Evolutionary conservation across 257 asterid species (phyloP).

Genomic region (Plantago ovata): DNA sequence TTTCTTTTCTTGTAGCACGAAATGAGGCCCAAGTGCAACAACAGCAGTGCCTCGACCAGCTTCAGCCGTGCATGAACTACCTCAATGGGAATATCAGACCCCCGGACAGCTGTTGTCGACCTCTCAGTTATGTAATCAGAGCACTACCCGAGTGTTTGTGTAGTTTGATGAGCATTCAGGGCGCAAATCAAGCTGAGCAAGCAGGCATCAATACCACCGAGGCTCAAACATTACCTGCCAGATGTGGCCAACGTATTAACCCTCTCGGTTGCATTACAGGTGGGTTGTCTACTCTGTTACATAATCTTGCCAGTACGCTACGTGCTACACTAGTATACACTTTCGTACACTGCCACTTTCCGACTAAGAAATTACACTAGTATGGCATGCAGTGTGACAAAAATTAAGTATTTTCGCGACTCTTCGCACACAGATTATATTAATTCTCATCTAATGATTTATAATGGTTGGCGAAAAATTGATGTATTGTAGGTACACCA

Average conservation of each 20-base stretch:
- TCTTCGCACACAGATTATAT: too few relatives aligned
- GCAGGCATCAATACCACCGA: constrained; percentile 58
- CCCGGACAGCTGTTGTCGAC: constrained; percentile 65
- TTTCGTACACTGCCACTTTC: too few relatives aligned
- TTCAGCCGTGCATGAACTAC: constrained; percentile 62
- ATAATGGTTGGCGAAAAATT: neutral
- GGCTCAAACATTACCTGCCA: constrained; percentile 71
- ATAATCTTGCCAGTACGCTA: too few relatives aligned
- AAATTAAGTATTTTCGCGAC: too few relatives aligned
- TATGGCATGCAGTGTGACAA: neutral
- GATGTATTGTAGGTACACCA: constrained; percentile 30
- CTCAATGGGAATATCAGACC: constrained; percentile 48
- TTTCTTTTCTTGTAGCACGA: constrained; percentile 24
- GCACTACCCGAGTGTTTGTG: constrained; percentile 79
- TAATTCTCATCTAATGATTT: neutral
- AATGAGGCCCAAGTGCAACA: constrained; percentile 35
- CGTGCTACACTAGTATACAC: too few relatives aligned
- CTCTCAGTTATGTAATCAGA: constrained; percentile 43
- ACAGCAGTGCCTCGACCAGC: constrained; percentile 47
- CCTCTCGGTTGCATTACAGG: constrained; percentile 82
- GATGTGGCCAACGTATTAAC: constrained; percentile 75
- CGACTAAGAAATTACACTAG: neutral
- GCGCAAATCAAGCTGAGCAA: constrained; percentile 59
- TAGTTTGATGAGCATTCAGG: constrained; percentile 52
- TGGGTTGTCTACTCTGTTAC: neutral